Evolutionary conservation across 140 eudicot species (phyloP), one percentile per base, ranked within the genome.

Genomic region (Stevia rebaudiana): DNA sequence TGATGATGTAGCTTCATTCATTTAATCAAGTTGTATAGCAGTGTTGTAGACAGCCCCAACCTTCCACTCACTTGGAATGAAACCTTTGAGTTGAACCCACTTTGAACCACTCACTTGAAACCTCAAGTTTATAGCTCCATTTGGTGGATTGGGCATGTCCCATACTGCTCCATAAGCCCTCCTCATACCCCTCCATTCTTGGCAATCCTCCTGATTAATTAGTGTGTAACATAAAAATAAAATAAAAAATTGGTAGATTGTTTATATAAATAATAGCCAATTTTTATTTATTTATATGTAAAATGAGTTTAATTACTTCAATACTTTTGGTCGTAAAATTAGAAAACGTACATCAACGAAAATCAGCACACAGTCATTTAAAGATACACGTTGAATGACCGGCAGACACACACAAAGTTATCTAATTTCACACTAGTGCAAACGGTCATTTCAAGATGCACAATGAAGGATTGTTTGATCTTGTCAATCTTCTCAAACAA

Each of bases 161-260:
- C 87, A 86, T 59, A 83, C 90, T 40, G 84, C 95, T 8, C 95
- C 95, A 61, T 46, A 86, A 0, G 90, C 90, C 72, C 73, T 81
- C 47, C 95, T 69, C 95, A 90, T 90, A 41, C 78, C 54, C 90
- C 76, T 80, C 97, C 97, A 90, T 72, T 82, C 80, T 60, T 86
- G 54, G 78, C 86, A 81, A 51, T 86, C 84, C 80, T 86, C 95
- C 97, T 90, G 33, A 4, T 1, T 28, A 69, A 42, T 2, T 5
- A 36, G 33, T 37, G 9, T 21, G n/a, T 33, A 42, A 72, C 33
- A 28, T 28, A 33, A 17, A 60, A 28, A 3, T 36, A 13, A 2
- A 8, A 50, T 3, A 28, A n/a, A n/a, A n/a, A n/a, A n/a, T n/a
- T n/a, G n/a, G n/a, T n/a, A n/a, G n/a, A n/a, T 22, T 6, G 3